A percentile compares a stretch with the other conserved stretches of the same genome.
phyloP scores from a whole-genome alignment of 495 filamentous ascomycete genomes.

The Aspergillus avenaceus region DNA sequence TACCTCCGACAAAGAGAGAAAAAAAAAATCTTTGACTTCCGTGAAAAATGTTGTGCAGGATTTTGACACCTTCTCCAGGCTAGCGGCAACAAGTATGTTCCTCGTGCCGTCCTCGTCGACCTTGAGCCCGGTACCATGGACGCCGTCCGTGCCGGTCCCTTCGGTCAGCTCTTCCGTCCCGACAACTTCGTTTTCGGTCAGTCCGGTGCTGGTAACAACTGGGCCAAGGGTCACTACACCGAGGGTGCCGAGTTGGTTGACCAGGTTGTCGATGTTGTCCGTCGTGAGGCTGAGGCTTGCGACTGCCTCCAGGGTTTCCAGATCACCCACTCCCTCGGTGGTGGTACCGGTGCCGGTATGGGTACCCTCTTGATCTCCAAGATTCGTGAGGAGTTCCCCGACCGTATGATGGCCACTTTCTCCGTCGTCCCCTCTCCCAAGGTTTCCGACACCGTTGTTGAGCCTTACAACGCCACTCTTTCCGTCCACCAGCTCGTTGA shows the following conservation, averaged over 20 bases:
- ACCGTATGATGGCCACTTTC: slow-evolving; percentile 99
- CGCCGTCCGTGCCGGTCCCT: slow-evolving; percentile 96
- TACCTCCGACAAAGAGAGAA: too few relatives aligned
- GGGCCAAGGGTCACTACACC: slow-evolving; percentile 99
- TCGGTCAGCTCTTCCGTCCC: slow-evolving; percentile 98
- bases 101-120: slow-evolving; percentile 98
- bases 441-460: slow-evolving; percentile 99
- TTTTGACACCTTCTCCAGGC: slow-evolving; percentile 53
- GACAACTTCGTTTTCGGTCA: slow-evolving; percentile 99
- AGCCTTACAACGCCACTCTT: slow-evolving; percentile 99
- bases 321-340: slow-evolving; percentile 99
- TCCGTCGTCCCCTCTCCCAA: slow-evolving; percentile 99
- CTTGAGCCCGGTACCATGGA: slow-evolving; percentile 98
- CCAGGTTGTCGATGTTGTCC: slow-evolving; percentile 96
- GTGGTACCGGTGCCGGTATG: slow-evolving; percentile 99
- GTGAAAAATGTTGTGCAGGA: neutral
- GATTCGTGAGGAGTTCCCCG: slow-evolving; percentile 99
- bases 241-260: slow-evolving; percentile 99
- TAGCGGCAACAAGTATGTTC: slow-evolving; percentile 96
- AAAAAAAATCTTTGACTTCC: neutral
- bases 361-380: slow-evolving; percentile 99
- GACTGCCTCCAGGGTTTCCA: slow-evolving; percentile 99
- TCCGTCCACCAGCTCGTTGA: slow-evolving; percentile 99
- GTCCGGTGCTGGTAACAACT: slow-evolving; percentile 99
- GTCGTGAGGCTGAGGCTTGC: slow-evolving; percentile 97